Conservation (phyloP, 768 basidiomycete species). For the Trametes cubensis region DNA sequence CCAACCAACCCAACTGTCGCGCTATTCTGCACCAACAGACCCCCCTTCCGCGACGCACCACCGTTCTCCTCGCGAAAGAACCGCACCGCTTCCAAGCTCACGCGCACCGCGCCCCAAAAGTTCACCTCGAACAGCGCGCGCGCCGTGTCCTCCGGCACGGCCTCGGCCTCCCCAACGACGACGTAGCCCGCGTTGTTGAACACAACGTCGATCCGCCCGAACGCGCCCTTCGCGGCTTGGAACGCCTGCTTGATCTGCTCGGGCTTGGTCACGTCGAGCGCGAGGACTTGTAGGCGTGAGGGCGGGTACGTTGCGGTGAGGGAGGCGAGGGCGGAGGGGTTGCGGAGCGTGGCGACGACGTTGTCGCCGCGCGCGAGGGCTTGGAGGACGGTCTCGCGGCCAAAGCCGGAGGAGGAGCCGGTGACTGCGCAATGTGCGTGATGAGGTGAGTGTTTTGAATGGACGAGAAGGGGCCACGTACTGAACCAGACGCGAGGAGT, state of each 20-base stretch:
- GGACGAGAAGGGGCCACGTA: background rate
- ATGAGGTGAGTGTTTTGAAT: background rate
- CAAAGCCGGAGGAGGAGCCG: conserved; percentile 45
- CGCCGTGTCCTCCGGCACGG: conserved; percentile 35
- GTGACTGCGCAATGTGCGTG: conserved; percentile 36
- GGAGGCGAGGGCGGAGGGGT: conserved; percentile 38
- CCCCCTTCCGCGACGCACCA: conserved; percentile 24
- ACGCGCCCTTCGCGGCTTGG: conserved; percentile 35
- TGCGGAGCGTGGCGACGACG: conserved; percentile 47
- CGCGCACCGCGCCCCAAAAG: conserved; percentile 30
- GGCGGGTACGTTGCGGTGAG: conserved; percentile 34
- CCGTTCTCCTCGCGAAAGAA: conserved; percentile 36
- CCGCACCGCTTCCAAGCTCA: conserved; percentile 29
- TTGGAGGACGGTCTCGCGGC: conserved; percentile 37
- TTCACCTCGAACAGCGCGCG: conserved; percentile 42
- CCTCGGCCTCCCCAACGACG: conserved; percentile 42
- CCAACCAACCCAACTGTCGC: conserved; percentile 35
- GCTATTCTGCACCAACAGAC: conserved; percentile 42
- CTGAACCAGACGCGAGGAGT: conserved; percentile 23
- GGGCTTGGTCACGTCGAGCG: conserved; percentile 42
- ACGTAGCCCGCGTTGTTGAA: conserved; percentile 46
- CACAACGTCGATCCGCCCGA: conserved; percentile 49
- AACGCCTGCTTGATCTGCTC: conserved; percentile 41
- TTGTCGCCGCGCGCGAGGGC: conserved; percentile 43
- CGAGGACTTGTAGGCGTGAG: conserved; percentile 40